phyloP scores from a whole-genome alignment of 495 filamentous ascomycete genomes.

The Margaritispora aquatica region DNA sequence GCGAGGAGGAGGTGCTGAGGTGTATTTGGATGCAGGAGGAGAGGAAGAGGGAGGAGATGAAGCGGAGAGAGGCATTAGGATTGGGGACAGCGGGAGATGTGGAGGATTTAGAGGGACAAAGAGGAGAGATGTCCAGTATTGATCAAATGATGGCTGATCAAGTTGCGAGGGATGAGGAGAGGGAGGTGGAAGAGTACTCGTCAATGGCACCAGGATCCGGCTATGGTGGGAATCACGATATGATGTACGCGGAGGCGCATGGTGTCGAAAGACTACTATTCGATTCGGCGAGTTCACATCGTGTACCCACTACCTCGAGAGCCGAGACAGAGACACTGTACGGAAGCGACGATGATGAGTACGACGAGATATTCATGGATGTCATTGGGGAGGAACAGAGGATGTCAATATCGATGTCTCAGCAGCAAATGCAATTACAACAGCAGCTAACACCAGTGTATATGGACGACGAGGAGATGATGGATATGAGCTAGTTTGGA shows the following conservation, averaged over 20 bases:
- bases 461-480: conserved; percentile 19
- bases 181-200: conserved; percentile 50
- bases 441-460: conserved; percentile 5
- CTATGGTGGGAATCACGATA: background rate
- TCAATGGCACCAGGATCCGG: background rate
- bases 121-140: conserved; percentile 30
- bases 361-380: conserved; percentile 55
- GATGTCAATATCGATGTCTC: conserved; percentile 11
- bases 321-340: conserved; percentile 21
- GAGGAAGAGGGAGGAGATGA: conserved; percentile 11
- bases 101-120: conserved; percentile 27
- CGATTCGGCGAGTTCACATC: background rate
- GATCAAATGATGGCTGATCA: conserved; percentile 34
- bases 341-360: conserved; percentile 39
- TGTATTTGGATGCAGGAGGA: conserved; percentile 15
- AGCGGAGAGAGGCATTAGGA: conserved; percentile 7
- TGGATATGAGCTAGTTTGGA: conserved; percentile 24
- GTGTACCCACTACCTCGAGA: background rate
- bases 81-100: conserved; percentile 1
- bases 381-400: conserved; percentile 33
- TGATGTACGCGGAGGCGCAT: background rate
- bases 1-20: conserved; percentile 56
- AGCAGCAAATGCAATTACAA: background rate
- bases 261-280: background rate
- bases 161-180: conserved; percentile 47